Base-by-base conservation (phyloP, 2,329 filamentous ascomycete species). In the Verticillium longisporum region DNA sequence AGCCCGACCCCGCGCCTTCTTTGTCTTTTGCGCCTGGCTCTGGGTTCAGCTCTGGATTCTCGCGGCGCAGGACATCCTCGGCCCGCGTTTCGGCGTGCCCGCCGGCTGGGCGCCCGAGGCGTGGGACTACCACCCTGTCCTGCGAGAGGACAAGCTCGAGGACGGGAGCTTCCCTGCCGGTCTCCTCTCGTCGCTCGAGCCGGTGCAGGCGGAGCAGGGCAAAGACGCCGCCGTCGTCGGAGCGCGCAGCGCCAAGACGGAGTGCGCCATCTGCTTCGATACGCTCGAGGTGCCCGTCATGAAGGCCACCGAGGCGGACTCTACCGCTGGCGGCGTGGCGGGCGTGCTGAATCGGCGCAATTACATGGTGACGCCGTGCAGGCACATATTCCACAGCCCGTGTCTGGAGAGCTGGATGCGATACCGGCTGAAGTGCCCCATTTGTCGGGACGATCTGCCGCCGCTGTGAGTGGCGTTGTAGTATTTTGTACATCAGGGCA, bases 401-500 rank as follows among this genome's bases (percentile, higher is more conserved):
- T 99, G 95, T 74, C 77, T 99, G 67, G 94, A 98, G 76, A 92
- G 92, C 45, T 98, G 95, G 95, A 95, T 99, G 90, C 84, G 91
- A 71, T 92, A 96, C 73, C 80, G 94, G 61, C 75, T 99, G 69
- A 92, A 97, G 77, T 99, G 95, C 76, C 95, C 95, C 1, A 97
- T 97, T 66, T 98, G 95, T 75, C 83, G 95, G 67, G 93, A 97
- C 77, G 88, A 90, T 62, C 74, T 98, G 69, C 94, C 94, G 58
- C 91, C 93, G 54, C 75, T 97, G 71, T 97, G 21, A 55, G 53
- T 9, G 53, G 31, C 6, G 11, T 55, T 55, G 53, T 50, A 50
- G 18, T 26, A 50, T 50, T n/a, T 26, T 50, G 45, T 50, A 50
- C 21, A 26, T 26, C 7, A 50, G 6, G 9, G 2, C 7, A 11